phyloP scores from a whole-genome alignment of 1,284 basidiomycete species.

The Coriolopsis trogii region DNA sequence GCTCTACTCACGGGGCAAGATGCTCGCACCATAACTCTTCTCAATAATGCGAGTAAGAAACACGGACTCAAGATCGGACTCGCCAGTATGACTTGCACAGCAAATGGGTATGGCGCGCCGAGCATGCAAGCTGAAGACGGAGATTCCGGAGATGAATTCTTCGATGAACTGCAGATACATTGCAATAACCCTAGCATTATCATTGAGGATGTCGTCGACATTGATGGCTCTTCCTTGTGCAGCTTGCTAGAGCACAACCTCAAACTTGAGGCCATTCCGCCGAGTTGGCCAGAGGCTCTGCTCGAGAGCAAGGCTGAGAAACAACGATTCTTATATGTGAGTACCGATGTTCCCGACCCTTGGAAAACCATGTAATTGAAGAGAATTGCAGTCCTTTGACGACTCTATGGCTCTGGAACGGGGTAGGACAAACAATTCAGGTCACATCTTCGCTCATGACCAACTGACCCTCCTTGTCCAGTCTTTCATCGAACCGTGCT shows the following conservation, averaged over 20 bases:
- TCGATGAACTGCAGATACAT: background rate
- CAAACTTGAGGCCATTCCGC: background rate
- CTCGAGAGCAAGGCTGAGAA: background rate
- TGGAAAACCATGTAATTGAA: background rate
- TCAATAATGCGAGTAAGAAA: background rate
- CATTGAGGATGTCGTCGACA: background rate
- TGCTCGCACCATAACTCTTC: background rate
- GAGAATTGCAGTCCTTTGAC: background rate
- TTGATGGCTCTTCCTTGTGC: background rate
- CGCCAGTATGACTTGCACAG: background rate
- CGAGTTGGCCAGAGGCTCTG: background rate
- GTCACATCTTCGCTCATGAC: background rate
- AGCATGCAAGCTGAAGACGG: background rate
- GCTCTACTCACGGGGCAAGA: background rate
- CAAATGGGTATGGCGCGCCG: background rate
- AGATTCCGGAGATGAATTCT: background rate
- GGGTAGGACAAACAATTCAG: background rate
- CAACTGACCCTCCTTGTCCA: background rate
- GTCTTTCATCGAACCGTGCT: background rate
- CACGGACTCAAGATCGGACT: background rate
- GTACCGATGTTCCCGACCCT: background rate
- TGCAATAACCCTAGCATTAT: background rate
- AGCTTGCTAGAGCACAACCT: background rate
- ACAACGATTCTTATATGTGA: background rate
- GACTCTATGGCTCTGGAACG: background rate